phyloP scores from a whole-genome alignment of 139 green algal genomes.

The Gonium pectorale region DNA sequence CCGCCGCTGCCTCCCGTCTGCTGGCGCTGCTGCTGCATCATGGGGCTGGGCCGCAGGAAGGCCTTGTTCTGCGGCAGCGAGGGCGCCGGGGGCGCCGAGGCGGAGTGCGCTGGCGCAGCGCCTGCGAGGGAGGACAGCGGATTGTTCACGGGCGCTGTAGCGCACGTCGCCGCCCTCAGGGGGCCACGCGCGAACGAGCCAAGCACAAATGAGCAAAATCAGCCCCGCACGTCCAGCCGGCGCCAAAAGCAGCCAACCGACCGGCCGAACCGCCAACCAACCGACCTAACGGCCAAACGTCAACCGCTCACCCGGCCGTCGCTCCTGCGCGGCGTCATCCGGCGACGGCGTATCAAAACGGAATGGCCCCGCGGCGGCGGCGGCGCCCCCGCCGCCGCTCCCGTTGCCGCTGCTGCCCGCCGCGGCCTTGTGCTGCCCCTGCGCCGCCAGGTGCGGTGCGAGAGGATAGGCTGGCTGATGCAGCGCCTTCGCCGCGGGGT shows the following conservation, averaged over 20 bases:
- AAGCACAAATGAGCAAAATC: no score
- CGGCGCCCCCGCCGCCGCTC: neutral
- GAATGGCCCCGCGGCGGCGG: slow-evolving; percentile 48
- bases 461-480: slow-evolving; percentile 41
- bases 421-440: neutral
- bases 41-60: slow-evolving; percentile 31
- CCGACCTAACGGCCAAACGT: neutral
- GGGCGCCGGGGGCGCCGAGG: neutral
- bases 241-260: neutral
- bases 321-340: slow-evolving; percentile 71
- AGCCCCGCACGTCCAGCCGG: no score
- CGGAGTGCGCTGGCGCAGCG: neutral
- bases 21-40: slow-evolving; percentile 41
- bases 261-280: neutral
- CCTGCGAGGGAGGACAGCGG: no score
- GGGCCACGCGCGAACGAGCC: no score
- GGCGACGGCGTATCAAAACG: slow-evolving; percentile 78
- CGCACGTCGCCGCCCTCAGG: no score
- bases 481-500: slow-evolving; percentile 37
- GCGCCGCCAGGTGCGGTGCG: slow-evolving; percentile 33
- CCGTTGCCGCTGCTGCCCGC: neutral
- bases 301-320: slow-evolving; percentile 1
- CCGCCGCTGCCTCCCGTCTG: no score
- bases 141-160: no score
- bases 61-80: slow-evolving; percentile 22